Evolutionary conservation across 1,139 yeast species (phyloP).

Genomic region (Lodderomyces theae): DNA sequence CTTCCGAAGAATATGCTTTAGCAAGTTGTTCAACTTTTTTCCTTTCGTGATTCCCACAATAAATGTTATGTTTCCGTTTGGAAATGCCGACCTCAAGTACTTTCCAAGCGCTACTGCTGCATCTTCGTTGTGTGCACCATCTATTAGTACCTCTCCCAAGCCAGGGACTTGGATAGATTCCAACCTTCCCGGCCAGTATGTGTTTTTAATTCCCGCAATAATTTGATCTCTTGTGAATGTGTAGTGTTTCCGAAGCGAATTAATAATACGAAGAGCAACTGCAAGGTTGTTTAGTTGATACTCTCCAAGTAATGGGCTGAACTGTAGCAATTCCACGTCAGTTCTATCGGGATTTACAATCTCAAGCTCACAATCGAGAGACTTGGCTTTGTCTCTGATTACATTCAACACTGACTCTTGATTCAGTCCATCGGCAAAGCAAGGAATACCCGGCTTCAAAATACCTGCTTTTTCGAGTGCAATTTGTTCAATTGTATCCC

Average conservation of each 20-base stretch:
- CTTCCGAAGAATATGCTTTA: constrained; percentile 48
- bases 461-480: constrained; percentile 86
- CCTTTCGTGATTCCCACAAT: constrained; percentile 76
- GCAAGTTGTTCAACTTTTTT: constrained; percentile 53
- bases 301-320: constrained; percentile 63
- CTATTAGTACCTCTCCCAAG: constrained; percentile 48
- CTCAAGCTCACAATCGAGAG: constrained; percentile 17
- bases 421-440: constrained; percentile 74
- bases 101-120: constrained; percentile 69
- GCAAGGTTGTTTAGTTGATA: constrained; percentile 73
- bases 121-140: constrained; percentile 90
- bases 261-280: constrained; percentile 59
- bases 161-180: constrained; percentile 39
- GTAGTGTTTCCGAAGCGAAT: constrained; percentile 2
- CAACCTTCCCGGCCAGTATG: constrained; percentile 64
- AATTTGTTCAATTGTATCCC: constrained; percentile 58
- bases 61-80: constrained; percentile 47
- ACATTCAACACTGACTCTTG: constrained; percentile 44
- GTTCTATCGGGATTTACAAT: constrained; percentile 17
- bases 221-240: constrained; percentile 35
- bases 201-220: constrained; percentile 47
- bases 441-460: constrained; percentile 56
- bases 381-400: constrained; percentile 24
- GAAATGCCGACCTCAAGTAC: constrained; percentile 19
- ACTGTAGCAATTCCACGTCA: constrained; percentile 17